These are phyloP conservation scores for Metschnikowia cerradonensis DNA, from an alignment of 805 yeast genomes.

Conservation along the genomic window DNA sequence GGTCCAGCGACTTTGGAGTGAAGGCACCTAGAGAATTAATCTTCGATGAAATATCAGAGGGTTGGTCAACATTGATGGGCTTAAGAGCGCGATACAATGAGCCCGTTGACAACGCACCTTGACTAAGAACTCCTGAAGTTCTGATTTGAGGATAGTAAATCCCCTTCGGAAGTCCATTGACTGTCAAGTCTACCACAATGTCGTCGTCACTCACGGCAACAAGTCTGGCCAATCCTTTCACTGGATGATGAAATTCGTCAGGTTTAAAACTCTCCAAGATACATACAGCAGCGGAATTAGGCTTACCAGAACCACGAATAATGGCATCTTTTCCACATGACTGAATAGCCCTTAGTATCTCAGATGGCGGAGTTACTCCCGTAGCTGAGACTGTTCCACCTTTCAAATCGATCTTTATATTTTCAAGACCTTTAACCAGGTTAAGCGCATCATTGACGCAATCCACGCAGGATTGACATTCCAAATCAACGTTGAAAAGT, in stretches of 20 bases:
- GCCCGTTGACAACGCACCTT: conserved; percentile 70
- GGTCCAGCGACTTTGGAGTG: conserved; percentile 4
- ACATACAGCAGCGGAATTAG: conserved; percentile 87
- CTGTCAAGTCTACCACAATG: conserved; percentile 67
- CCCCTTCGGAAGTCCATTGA: conserved; percentile 67
- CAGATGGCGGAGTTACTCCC: conserved; percentile 75
- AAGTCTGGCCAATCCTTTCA: conserved; percentile 82
- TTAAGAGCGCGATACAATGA: conserved; percentile 41
- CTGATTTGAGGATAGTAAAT: conserved; percentile 67
- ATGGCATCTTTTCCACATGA: conserved; percentile 82
- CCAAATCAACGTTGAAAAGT: conserved; percentile 82
- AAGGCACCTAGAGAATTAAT: conserved; percentile 36
- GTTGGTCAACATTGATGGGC: conserved; percentile 31
- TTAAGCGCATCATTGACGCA: conserved; percentile 54
- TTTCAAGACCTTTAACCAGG: conserved; percentile 46
- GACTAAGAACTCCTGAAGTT: conserved; percentile 68
- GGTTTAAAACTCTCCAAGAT: conserved; percentile 71
- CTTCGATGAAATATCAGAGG: conserved; percentile 24
- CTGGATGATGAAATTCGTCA: conserved; percentile 49
- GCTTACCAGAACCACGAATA: conserved; percentile 83
- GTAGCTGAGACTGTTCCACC: conserved; percentile 61
- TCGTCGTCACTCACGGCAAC: conserved; percentile 60
- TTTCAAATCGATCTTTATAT: conserved; percentile 53
- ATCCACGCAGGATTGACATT: conserved; percentile 68
- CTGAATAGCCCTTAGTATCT: conserved; percentile 64